Conservation (phyloP, 306 rosid species). For the Lathyrus oleraceus region DNA sequence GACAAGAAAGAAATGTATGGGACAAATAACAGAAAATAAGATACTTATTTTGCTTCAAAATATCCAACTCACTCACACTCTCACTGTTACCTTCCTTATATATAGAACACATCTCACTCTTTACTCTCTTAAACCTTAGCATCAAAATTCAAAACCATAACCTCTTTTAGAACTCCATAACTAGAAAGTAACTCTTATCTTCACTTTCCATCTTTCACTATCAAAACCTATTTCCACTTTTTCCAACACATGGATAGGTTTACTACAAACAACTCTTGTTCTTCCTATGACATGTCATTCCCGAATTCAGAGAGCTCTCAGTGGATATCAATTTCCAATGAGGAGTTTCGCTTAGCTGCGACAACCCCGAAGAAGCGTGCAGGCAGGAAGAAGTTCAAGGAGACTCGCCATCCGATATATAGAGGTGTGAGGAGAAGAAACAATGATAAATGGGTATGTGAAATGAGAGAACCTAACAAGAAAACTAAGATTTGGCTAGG, state of each 20-base stretch:
- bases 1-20: background rate
- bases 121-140: background rate
- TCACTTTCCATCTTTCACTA: background rate
- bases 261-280: background rate
- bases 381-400: constrained; percentile 86
- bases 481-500: constrained; percentile 54
- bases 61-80: background rate
- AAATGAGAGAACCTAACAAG: constrained; percentile 55
- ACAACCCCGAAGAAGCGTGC: constrained; percentile 76
- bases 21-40: background rate
- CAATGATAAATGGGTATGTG: background rate
- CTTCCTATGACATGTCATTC: background rate
- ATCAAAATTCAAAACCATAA: background rate
- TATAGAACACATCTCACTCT: background rate
- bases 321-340: constrained; percentile 39
- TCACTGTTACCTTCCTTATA: background rate
- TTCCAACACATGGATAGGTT: constrained; percentile 35
- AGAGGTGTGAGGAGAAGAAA: constrained; percentile 58
- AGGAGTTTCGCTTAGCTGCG: constrained; percentile 57
- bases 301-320: constrained; percentile 6
- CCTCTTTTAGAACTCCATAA: background rate
- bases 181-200: background rate
- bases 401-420: constrained; percentile 81
- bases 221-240: background rate
- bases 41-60: background rate